These are phyloP conservation scores for Pleurotus tuber-regium DNA, from an alignment of 768 basidiomycete genomes.

Conservation along the genomic window DNA sequence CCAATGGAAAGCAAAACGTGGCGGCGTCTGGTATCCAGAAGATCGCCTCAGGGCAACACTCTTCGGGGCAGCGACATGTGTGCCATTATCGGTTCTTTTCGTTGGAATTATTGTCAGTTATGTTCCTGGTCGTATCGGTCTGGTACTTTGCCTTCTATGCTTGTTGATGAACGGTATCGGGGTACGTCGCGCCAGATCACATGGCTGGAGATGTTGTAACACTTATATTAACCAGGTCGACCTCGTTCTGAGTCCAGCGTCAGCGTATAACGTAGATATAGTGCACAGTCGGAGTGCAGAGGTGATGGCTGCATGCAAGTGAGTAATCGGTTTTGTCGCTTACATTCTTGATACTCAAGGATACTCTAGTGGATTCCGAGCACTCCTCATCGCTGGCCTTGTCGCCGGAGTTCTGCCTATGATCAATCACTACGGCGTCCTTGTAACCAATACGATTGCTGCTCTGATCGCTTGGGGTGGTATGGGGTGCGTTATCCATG, in stretches of 20 bases:
- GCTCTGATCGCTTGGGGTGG: conserved; percentile 42
- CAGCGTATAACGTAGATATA: conserved; percentile 48
- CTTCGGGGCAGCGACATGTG: conserved; percentile 34
- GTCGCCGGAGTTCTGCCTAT: conserved; percentile 39
- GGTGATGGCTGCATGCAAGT: conserved; percentile 41
- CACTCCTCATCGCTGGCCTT: conserved; percentile 30
- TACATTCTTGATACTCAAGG: too few species aligned
- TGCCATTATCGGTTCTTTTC: conserved; percentile 41
- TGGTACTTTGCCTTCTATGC: conserved; percentile 50
- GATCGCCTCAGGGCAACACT: conserved; percentile 45
- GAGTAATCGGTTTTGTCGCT: too few species aligned
- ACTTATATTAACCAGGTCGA: conserved; percentile 33
- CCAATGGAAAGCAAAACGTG: conserved; percentile 35
- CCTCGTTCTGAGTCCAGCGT: conserved; percentile 41
- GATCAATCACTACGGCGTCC: conserved; percentile 42
- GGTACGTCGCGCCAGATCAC: neutral
- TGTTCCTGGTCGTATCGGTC: conserved; percentile 38
- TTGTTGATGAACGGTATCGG: conserved; percentile 66
- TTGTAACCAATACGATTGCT: conserved; percentile 35
- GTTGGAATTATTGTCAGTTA: conserved; percentile 38
- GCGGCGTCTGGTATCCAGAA: conserved; percentile 48
- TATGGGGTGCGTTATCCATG: conserved; percentile 37
- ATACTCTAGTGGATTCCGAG: conserved; percentile 28
- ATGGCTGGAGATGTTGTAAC: neutral
- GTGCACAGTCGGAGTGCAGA: conserved; percentile 49